Evolutionary conservation across 768 basidiomycete species (phyloP), one percentile per base, ranked within the genome.

Genomic region (Phlebiopsis gigantea): DNA sequence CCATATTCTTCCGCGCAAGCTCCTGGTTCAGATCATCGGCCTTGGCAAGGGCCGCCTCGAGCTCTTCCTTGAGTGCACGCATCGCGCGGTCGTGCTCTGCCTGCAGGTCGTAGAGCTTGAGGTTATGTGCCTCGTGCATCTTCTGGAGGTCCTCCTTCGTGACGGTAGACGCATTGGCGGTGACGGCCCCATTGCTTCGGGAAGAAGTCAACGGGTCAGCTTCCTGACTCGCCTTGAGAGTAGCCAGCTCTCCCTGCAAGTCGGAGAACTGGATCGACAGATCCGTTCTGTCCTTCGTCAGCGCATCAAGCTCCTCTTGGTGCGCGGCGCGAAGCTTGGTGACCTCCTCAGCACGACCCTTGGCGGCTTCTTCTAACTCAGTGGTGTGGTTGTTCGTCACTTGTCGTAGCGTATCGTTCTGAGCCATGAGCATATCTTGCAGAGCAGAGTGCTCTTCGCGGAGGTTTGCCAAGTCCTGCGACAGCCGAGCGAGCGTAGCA

Each of bases 91-190:
- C 82, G 64, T 88, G 82, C 21, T 79, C 81, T 15, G 84, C 83
- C 66, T 87, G 77, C 54, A 92, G 61, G 70, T 93, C 90, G 51
- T 84, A 74, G 61, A 94, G 67, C 74, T 87, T 93, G 60, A 87
- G 75, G 67, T 88, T 89, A 69, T 94, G 92, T 5, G 92, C 92
- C 68, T 90, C 87, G 61, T 93, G 88, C 65, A 90, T 71, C 65
- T 77, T 80, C 67, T 84, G 82, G 41, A 94, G 71, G 55, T 93
- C 90, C 61, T 90, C 90, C 62, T 83, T 85, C 31, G 88, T 81
- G 7, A 90, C 82, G 15, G 75, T 79, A 22, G 68, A 61, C 8
- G 76, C 72, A 1, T 77, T 73, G 46, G 75, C 69, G 42, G 71
- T 67, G 21, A 69, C 65, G 1, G 68, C 71, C 14, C 82, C 84